Conservation (phyloP, 192 early-diverging fungal genomes). For the Coemansia sp. region DNA sequence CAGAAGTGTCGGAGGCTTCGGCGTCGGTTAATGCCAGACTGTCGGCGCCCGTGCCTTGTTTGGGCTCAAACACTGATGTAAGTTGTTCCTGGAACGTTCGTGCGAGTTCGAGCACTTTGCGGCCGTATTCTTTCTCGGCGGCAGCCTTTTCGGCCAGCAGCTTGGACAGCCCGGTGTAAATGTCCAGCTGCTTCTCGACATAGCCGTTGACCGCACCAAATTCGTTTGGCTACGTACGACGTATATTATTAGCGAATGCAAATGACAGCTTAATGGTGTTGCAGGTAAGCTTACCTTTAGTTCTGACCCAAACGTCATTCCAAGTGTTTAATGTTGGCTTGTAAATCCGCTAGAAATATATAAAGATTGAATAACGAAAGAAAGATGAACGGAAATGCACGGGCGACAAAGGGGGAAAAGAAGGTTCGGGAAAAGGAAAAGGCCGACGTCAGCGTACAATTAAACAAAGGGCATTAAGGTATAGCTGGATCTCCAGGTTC, state of each 20-base stretch:
- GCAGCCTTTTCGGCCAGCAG: constrained; percentile 44
- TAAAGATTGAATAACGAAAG: too few relatives aligned
- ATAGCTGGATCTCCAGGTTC: too few relatives aligned
- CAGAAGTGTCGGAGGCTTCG: constrained; percentile 15
- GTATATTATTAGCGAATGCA: neutral
- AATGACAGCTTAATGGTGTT: neutral
- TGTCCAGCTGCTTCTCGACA: constrained; percentile 43
- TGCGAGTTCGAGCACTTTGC: constrained; percentile 33
- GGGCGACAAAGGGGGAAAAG: too few relatives aligned
- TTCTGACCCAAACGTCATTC: constrained; percentile 53
- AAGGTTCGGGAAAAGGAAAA: neutral
- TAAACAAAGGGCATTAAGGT: too few relatives aligned
- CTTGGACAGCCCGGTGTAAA: constrained; percentile 29
- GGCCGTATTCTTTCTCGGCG: constrained; percentile 45
- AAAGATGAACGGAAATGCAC: too few relatives aligned
- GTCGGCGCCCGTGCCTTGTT: constrained; percentile 14
- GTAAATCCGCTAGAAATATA: too few relatives aligned
- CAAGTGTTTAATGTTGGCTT: neutral
- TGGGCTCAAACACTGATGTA: constrained; percentile 9
- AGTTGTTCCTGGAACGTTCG: constrained; percentile 40
- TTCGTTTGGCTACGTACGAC: constrained; percentile 55
- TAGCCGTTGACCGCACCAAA: constrained; percentile 50
- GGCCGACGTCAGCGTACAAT: too few relatives aligned
- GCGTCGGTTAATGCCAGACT: constrained; percentile 38
- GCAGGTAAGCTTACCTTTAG: constrained; percentile 32